phyloP scores from a whole-genome alignment of 805 yeast genomes.

The Hermanozyma aechmeae region DNA sequence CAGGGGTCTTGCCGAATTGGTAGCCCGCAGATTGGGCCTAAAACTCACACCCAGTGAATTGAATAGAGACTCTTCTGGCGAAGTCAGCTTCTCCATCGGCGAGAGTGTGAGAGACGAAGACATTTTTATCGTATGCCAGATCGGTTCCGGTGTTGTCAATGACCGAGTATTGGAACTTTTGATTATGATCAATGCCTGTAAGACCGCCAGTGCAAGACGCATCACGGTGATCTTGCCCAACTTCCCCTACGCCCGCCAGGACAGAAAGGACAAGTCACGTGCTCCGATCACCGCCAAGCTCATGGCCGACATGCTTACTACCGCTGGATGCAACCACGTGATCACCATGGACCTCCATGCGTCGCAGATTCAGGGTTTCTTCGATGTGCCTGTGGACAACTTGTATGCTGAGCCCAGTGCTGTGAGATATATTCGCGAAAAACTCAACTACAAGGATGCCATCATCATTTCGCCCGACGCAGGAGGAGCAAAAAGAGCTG shows the following conservation, averaged over 20 bases:
- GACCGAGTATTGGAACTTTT: conserved; percentile 67
- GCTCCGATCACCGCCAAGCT: conserved; percentile 83
- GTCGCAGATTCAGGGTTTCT: conserved; percentile 83
- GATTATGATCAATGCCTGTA: conserved; percentile 76
- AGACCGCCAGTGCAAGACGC: conserved; percentile 74
- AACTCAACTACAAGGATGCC: conserved; percentile 48
- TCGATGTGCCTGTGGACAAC: conserved; percentile 76
- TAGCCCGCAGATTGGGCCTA: conserved; percentile 51
- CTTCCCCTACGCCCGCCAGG: conserved; percentile 86
- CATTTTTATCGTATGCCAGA: conserved; percentile 68
- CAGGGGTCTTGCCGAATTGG: conserved; percentile 61
- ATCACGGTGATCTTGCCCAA: conserved; percentile 78
- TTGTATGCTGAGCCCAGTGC: conserved; percentile 79
- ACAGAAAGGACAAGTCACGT: conserved; percentile 74
- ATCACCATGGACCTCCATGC: conserved; percentile 86
- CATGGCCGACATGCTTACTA: conserved; percentile 72
- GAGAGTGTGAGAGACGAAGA: conserved; percentile 84
- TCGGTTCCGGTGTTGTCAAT: conserved; percentile 68
- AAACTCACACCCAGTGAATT: conserved; percentile 53
- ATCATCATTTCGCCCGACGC: conserved; percentile 87
- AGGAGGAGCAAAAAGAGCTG: conserved; percentile 97
- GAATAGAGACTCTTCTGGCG: conserved; percentile 62
- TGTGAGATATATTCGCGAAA: conserved; percentile 62
- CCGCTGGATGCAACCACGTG: conserved; percentile 82
- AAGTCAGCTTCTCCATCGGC: conserved; percentile 67